Evolutionary conservation across 1,284 basidiomycete species (phyloP).

Genomic region (Puccinia horiana): DNA sequence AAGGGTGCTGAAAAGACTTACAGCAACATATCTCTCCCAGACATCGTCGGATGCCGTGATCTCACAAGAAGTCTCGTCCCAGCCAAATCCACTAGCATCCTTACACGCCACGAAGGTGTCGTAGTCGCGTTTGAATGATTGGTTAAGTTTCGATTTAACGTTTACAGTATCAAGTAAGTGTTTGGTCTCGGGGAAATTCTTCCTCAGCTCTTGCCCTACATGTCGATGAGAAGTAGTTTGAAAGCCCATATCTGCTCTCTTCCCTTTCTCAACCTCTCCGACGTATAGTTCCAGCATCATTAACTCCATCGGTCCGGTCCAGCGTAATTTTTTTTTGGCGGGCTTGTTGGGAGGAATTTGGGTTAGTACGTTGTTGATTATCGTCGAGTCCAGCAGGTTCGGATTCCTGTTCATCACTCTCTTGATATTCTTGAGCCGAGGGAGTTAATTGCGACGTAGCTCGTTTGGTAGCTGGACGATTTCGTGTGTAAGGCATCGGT

Average conservation of each 20-base stretch:
- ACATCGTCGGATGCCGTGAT: neutral
- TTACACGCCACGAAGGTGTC: neutral
- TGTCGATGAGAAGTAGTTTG: neutral
- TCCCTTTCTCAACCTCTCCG: constrained; percentile 1
- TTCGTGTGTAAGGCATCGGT: neutral
- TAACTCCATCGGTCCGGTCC: neutral
- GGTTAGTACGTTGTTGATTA: too few relatives aligned
- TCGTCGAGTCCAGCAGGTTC: too few relatives aligned
- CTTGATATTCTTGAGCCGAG: neutral
- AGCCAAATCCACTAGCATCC: constrained; percentile 5
- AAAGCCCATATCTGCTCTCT: neutral
- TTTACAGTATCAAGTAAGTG: neutral
- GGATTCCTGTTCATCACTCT: neutral
- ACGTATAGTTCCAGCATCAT: neutral
- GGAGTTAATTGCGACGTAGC: neutral
- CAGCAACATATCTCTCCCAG: neutral
- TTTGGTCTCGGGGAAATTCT: neutral
- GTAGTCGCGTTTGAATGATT: neutral
- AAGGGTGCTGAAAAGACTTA: neutral
- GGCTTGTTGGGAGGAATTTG: too few relatives aligned
- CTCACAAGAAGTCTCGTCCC: neutral
- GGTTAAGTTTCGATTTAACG: neutral
- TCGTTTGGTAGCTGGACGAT: neutral
- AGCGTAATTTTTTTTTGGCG: neutral
- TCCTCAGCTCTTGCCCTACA: neutral